Conservation (phyloP, 192 early-diverging fungal species). For the Borealophlyctis nickersoniae region DNA sequence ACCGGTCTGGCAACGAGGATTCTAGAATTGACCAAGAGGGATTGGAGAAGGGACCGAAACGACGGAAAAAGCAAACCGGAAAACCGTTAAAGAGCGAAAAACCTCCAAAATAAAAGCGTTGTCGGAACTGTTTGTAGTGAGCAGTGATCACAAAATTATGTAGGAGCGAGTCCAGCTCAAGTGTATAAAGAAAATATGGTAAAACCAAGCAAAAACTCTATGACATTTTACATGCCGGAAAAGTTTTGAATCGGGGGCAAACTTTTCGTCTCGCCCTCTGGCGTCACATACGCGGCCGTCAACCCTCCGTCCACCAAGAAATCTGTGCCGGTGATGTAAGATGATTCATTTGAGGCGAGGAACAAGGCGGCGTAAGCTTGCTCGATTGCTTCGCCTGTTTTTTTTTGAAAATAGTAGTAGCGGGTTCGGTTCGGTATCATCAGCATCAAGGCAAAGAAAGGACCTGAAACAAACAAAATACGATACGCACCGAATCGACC, state of each 20-base stretch:
- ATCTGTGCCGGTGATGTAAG: conserved; percentile 78
- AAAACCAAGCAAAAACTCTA: too few species aligned
- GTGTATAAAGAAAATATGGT: too few species aligned
- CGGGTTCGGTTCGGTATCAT: background rate
- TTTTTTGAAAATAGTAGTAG: conserved; percentile 11
- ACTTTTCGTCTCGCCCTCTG: conserved; percentile 20
- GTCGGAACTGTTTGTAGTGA: too few species aligned
- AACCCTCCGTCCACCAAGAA: conserved; percentile 81
- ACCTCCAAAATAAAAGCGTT: too few species aligned
- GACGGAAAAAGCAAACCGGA: too few species aligned
- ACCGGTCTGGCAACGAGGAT: too few species aligned
- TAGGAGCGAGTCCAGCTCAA: too few species aligned
- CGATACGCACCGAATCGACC: conserved; percentile 68
- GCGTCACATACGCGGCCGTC: conserved; percentile 64
- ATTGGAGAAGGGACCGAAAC: too few species aligned
- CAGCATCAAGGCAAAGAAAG: background rate
- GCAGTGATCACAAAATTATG: too few species aligned
- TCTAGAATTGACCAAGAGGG: too few species aligned
- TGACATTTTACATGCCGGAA: conserved; percentile 28
- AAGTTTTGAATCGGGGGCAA: conserved; percentile 3
- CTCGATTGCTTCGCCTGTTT: conserved; percentile 75
- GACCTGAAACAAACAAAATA: background rate
- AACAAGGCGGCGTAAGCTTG: conserved; percentile 79
- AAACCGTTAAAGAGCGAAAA: too few species aligned
- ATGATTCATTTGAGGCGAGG: conserved; percentile 74